Base-by-base conservation (phyloP, 768 basidiomycete species). In the Phaeotremella fagi region DNA sequence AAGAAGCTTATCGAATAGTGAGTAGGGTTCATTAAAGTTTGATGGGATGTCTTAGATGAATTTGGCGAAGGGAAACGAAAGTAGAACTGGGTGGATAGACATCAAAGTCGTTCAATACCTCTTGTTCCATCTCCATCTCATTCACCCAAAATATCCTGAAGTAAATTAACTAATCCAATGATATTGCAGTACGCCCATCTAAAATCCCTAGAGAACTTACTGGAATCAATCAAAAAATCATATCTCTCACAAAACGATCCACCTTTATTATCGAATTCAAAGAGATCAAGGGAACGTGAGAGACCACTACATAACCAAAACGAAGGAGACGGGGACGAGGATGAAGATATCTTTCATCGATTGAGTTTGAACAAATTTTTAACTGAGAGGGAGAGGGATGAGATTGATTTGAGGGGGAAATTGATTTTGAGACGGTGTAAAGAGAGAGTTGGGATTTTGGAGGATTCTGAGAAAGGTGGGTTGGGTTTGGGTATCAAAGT, bases 381-480 rank as follows among this genome's bases (percentile, higher is more conserved):
- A 4, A 83, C 83, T 7, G 91, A 97, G 68, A 83, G 88, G 58
- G 92, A 99, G 73, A 80, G 92, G 56, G 92, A 97, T 75, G 90
- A 95, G 76, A 88, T 99, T 48, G 95, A 99, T 79, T 77, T 91
- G 55, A 87, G 94, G 70, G 86, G 89, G 27, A 85, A 87, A 60
- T 81, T 90, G 64, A 85, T 95, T 50, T 78, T 98, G 45, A 81
- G 84, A 45, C 82, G 85, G 48, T 95, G 90, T 76, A 83, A 88
- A 27, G 87, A 92, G 59, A 79, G 88, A 61, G 86, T 97, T 6
- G 85, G 83, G 62, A 83, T 86, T 72, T 83, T 99, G 81, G 95
- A 98, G 71, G 78, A 79, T 35, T 76, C 88, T 24, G 95, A 98
- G 78, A 86, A 87, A 74, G 82, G 94, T 97, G 77, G 71, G 86